Conservation (phyloP, 345 rosid species). For the Populus deltoides region DNA sequence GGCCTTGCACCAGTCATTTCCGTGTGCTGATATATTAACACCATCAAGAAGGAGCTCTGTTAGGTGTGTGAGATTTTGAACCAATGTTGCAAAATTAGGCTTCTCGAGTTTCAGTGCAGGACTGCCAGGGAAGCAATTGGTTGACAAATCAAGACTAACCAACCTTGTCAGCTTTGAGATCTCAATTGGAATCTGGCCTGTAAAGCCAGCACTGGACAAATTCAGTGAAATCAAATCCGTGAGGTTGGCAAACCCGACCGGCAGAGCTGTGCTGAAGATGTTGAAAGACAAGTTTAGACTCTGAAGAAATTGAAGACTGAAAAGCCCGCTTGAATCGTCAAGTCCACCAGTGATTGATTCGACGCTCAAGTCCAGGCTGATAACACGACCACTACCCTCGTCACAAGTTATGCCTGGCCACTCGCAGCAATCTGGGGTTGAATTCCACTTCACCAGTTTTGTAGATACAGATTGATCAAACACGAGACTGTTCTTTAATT, state of each 20-base stretch:
- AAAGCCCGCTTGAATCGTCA: conserved; percentile 33
- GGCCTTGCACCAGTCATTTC: conserved; percentile 31
- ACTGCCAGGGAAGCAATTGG: not conserved
- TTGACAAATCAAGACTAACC: conserved; percentile 48
- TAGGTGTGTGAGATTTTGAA: conserved; percentile 22
- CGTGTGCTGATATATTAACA: conserved; percentile 22
- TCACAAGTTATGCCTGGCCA: conserved; percentile 51
- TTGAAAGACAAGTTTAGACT: conserved; percentile 42
- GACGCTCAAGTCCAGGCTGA: conserved; percentile 37
- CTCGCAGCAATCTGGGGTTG: conserved; percentile 24
- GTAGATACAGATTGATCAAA: not conserved
- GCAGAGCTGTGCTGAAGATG: conserved; percentile 18
- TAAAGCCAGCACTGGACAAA: conserved; percentile 42
- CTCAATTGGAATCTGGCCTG: conserved; percentile 33
- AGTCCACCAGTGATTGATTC: conserved; percentile 33
- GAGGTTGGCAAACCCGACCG: conserved; percentile 31
- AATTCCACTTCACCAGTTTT: conserved; percentile 32
- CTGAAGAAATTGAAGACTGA: conserved; percentile 36
- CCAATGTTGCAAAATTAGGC: conserved; percentile 27
- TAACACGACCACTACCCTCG: conserved; percentile 31
- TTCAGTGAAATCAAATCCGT: conserved; percentile 29
- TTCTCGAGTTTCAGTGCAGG: conserved; percentile 23
- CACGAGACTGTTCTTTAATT: conserved; percentile 26
- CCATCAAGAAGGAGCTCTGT: conserved; percentile 36
- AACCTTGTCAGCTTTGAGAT: conserved; percentile 37